Percentiles rank a stretch among this genome's conserved stretches.
These are phyloP conservation scores for Pseudopyricularia javanii DNA, from an alignment of 2,329 filamentous ascomycete species.

Conservation along the genomic window DNA sequence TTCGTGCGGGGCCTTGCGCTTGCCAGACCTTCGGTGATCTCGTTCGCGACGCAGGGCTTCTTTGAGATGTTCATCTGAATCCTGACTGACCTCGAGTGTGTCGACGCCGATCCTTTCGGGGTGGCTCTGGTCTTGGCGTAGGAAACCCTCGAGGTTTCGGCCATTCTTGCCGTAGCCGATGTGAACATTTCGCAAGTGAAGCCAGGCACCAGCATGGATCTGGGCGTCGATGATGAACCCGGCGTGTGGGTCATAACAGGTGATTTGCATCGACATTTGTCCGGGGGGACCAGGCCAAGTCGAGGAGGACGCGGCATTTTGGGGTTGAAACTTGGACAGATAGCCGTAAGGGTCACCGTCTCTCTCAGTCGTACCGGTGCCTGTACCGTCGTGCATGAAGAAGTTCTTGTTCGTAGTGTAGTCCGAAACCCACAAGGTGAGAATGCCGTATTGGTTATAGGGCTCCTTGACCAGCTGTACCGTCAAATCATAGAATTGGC, in stretches of 20 bases:
- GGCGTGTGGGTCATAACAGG: constrained; percentile 58
- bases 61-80: constrained; percentile 35
- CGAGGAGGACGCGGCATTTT: constrained; percentile 1
- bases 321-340: constrained; percentile 15
- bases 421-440: constrained; percentile 66
- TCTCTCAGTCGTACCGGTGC: constrained; percentile 32
- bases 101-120: constrained; percentile 45
- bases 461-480: constrained; percentile 54
- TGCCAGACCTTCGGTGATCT: constrained; percentile 46
- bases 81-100: constrained; percentile 27
- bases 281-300: constrained; percentile 69
- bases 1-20: constrained; percentile 19
- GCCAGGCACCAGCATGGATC: constrained; percentile 46
- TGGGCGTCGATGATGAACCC: constrained; percentile 34
- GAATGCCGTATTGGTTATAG: constrained; percentile 27
- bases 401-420: constrained; percentile 63
- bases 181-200: constrained; percentile 61
- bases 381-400: constrained; percentile 30
- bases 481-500: constrained; percentile 54
- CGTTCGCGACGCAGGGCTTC: constrained; percentile 50
- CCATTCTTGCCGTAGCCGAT: constrained; percentile 44
- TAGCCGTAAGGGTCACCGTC: constrained; percentile 34
- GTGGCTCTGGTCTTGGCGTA: constrained; percentile 45
- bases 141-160: constrained; percentile 54
- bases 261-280: constrained; percentile 57